Evolutionary conservation across 768 basidiomycete species (phyloP).

Genomic region (Mycena amicta): DNA sequence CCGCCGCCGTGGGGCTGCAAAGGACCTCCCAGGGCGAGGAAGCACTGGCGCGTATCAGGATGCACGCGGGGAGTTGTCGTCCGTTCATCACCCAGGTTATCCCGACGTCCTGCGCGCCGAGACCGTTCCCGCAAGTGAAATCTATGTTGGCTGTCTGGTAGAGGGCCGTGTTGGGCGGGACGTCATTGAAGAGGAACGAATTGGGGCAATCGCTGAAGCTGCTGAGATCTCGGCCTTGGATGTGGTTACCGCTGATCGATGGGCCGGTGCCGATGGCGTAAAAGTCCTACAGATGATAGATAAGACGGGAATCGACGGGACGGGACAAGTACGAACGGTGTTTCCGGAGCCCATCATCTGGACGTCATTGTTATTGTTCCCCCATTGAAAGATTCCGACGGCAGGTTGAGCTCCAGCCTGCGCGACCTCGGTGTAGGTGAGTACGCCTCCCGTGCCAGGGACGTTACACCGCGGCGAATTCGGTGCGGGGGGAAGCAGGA

Average conservation of each 20-base stretch:
- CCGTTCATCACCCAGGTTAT: neutral
- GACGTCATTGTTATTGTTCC: neutral
- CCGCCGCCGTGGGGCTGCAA: neutral
- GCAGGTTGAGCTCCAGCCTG: neutral
- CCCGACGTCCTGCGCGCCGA: neutral
- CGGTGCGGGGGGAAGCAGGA: constrained; percentile 3
- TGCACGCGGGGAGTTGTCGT: neutral
- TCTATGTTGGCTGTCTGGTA: neutral
- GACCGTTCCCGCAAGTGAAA: constrained; percentile 1
- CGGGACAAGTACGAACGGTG: neutral
- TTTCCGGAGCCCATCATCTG: constrained; percentile 11
- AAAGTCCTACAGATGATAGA: neutral
- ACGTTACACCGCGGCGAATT: constrained; percentile 6
- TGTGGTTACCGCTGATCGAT: neutral
- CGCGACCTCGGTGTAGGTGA: neutral
- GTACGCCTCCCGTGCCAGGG: neutral
- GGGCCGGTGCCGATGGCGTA: constrained; percentile 5
- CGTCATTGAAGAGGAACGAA: constrained; percentile 2
- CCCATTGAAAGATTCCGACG: neutral
- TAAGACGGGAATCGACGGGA: neutral
- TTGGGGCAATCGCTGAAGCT: neutral
- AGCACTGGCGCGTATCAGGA: neutral
- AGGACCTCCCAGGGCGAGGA: neutral
- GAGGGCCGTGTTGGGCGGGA: neutral
- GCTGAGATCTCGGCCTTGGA: neutral